Base-by-base conservation (phyloP, 192 early-diverging fungal genomes). In the Cladochytrium replicatum region DNA sequence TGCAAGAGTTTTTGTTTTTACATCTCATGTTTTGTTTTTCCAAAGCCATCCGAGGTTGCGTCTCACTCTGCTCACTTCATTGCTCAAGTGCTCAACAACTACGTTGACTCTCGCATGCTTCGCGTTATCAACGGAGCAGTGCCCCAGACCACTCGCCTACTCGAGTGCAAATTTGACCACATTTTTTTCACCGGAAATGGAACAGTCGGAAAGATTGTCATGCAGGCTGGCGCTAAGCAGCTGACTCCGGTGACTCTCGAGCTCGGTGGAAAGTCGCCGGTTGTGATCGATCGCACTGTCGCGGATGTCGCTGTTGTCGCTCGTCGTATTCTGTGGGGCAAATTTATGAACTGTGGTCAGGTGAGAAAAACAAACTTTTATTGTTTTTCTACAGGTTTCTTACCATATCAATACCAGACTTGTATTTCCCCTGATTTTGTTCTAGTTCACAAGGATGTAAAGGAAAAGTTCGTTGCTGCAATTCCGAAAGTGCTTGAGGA, bases 171-270 rank as follows among this genome's bases (percentile, higher is more conserved):
- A 40, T 94, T 89, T 48, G 89, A 98, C 64, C 83, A 90, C 61
- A 92, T 89, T 54, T 88, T 88, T 49, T 98, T 89, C 66, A 98
- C 94, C 0, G 94, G 94, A 45, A 84, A 74, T 55, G 77, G 77
- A 6, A 31, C 45, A 11, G 84, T 98, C 26, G 94, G 83, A 30
- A 84, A 79, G 52, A 75, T 92, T 24, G 74, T 95, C 22, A 86
- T 87, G 72, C 31, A 50, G 3, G 91, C 91, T 19, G 91, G 91
- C 21, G 82, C 85, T 13, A 83, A 91, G 58, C 64, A 88, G 41
- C 73, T 93, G 32, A 86, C 91, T 2, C 82, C 84, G n/a, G 84
- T 90, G 3, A 81, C 87, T 31, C 75, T 98, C 31, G 94, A 95
- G 67, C 80, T 98, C 21, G 94, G 94, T 39, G 94, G 94, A 21